Base-by-base conservation (phyloP, 2,329 filamentous ascomycete species). In the Chaetoscypha palmicola region DNA sequence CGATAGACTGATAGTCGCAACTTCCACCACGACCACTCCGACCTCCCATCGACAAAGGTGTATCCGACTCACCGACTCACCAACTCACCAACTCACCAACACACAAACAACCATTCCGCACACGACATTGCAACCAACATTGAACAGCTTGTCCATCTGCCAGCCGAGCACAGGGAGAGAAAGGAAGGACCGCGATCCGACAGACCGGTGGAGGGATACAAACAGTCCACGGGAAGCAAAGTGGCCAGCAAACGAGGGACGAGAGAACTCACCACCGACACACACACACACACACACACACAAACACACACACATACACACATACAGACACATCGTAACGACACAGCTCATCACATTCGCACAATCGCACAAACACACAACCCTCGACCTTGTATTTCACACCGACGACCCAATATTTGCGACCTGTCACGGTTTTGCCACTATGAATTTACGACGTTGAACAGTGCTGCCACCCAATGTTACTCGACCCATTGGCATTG, bases 371-470 rank as follows among this genome's bases (percentile, higher is more conserved):
- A 23, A 31, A 37, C n/a, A 11, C 19, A 34, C 34, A 21, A 17
- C 23, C 34, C 17, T 23, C 20, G 22, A 21, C 34, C 16, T 38
- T 47, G 41, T 45, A 42, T 41, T 40, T 23, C 21, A 8, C 40
- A 23, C 21, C 26, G n/a, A n/a, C n/a, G n/a, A n/a, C 20, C 30
- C 45, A 37, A 45, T 40, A 20, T 40, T 49, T 24, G 43, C 46
- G 49, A 51, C 45, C 45, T 43, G 24, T 30, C 26, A 41, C 41
- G 39, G 42, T 28, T 20, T 17, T 40, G 41, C 39, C 49, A 55
- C 44, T 36, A 60, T 58, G 55, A 55, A 46, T 51, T 51, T 51
- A 51, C 51, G 46, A 52, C 43, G 47, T 41, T 55, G 42, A 53
- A 46, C 47, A 38, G 34, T 23, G 39, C 37, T 45, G 56, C 50